Conservation (phyloP, 768 basidiomycete genomes). For the Mycena chlorophos region DNA sequence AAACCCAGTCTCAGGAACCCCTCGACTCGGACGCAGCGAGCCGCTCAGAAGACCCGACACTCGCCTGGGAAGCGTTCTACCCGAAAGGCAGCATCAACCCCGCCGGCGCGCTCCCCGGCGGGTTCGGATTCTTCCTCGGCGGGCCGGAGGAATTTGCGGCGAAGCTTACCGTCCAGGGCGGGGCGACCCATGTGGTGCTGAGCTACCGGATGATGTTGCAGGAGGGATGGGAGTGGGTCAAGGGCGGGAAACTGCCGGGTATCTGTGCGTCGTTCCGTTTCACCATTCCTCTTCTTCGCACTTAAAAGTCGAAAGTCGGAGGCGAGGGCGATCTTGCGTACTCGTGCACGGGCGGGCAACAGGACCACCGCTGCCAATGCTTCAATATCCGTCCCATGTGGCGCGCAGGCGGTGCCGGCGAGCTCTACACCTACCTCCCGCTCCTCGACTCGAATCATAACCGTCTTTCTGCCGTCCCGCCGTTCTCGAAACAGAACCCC, state of each 20-base stretch:
- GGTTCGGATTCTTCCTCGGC: constrained; percentile 69
- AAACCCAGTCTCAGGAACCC: not conserved
- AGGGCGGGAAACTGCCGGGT: constrained; percentile 78
- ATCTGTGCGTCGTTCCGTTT: constrained; percentile 49
- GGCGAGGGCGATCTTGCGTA: constrained; percentile 59
- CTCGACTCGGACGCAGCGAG: not conserved
- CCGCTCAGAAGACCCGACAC: constrained; percentile 21
- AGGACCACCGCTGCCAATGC: constrained; percentile 61
- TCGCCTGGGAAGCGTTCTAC: constrained; percentile 65
- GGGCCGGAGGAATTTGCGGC: constrained; percentile 50
- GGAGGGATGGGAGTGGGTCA: constrained; percentile 63
- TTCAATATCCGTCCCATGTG: constrained; percentile 77
- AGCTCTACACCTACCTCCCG: constrained; percentile 72
- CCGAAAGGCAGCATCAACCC: constrained; percentile 65
- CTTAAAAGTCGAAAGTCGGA: constrained; percentile 41
- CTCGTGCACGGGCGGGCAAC: constrained; percentile 66
- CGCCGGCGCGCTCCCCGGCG: constrained; percentile 49
- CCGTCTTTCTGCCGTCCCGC: constrained; percentile 48
- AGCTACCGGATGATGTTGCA: constrained; percentile 69
- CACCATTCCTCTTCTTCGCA: not conserved
- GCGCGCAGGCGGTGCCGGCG: constrained; percentile 57
- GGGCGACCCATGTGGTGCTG: constrained; percentile 56
- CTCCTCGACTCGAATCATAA: constrained; percentile 44
- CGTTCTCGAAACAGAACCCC: constrained; percentile 47
- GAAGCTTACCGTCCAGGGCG: constrained; percentile 28